phyloP scores from a whole-genome alignment of 305 asterid species.

The Solanum hybrid region DNA sequence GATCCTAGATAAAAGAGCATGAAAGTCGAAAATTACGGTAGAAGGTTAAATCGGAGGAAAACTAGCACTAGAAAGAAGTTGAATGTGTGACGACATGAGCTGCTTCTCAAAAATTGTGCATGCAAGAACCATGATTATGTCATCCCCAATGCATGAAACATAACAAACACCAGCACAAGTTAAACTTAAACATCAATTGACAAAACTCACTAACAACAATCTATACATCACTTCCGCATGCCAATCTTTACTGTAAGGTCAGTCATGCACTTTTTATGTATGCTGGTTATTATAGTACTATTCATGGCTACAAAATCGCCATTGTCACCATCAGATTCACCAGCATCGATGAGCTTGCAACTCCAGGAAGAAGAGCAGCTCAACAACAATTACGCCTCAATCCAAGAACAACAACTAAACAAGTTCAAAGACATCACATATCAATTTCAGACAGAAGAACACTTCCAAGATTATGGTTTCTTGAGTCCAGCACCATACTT shows the following conservation, averaged over 20 bases:
- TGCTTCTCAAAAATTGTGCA: conserved; percentile 8
- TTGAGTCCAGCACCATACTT: conserved; percentile 29
- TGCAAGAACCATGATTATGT: conserved; percentile 25
- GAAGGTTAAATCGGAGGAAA: background rate
- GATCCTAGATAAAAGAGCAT: background rate
- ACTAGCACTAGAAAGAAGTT: background rate
- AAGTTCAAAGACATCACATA: background rate
- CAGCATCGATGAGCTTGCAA: background rate
- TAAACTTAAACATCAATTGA: background rate
- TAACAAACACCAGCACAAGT: background rate
- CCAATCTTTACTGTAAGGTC: conserved; percentile 2
- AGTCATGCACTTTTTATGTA: conserved; percentile 2
- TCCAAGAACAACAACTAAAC: background rate
- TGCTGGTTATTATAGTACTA: background rate
- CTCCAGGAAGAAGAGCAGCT: background rate
- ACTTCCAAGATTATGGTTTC: conserved; percentile 15
- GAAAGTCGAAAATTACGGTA: background rate
- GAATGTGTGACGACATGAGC: conserved; percentile 11
- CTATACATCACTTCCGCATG: background rate
- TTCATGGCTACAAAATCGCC: background rate
- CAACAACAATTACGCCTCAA: background rate
- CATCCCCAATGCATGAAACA: conserved; percentile 22
- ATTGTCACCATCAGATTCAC: background rate
- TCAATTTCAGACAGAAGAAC: background rate
- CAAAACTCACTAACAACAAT: background rate